Evolutionary conservation across 2,329 filamentous ascomycete species (phyloP).

Genomic region (Cytospora mali): DNA sequence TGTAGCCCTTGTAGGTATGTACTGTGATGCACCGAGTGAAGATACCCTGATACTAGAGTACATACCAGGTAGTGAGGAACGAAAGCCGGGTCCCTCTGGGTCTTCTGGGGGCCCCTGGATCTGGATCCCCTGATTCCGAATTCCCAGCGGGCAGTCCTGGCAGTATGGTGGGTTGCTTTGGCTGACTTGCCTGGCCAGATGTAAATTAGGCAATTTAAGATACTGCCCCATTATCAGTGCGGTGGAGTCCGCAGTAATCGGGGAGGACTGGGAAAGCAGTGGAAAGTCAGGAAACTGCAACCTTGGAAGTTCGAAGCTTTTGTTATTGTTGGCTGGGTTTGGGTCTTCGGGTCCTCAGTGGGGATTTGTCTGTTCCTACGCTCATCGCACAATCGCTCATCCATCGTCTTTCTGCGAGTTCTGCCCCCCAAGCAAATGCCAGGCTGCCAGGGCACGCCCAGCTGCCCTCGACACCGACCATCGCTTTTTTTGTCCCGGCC

Average conservation of each 20-base stretch:
- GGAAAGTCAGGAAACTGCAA: not conserved
- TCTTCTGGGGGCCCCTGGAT: not conserved
- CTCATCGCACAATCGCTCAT: not conserved
- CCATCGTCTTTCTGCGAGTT: too few relatives aligned
- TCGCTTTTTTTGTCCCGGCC: conserved; percentile 12
- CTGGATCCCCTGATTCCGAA: not conserved
- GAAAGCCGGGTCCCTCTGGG: not conserved
- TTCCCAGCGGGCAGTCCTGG: not conserved
- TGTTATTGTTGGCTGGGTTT: not conserved
- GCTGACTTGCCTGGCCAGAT: not conserved
- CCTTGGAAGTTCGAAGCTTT: not conserved
- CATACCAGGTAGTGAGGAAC: not conserved
- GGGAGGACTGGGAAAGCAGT: too few relatives aligned
- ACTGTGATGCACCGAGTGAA: conserved; percentile 1
- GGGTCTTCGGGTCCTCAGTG: not conserved
- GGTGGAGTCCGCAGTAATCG: too few relatives aligned
- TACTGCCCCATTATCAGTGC: not conserved
- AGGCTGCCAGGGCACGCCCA: too few relatives aligned
- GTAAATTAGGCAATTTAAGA: conserved; percentile 1
- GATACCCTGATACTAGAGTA: not conserved
- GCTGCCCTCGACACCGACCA: conserved; percentile 23
- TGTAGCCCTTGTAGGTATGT: too few relatives aligned
- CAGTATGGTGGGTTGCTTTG: not conserved
- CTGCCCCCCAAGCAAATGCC: too few relatives aligned
- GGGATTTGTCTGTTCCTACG: too few relatives aligned